A percentile compares a stretch with the other conserved stretches of the same genome.
These are phyloP conservation scores for Cytospora schulzeri DNA, from an alignment of 2,329 filamentous ascomycete species.

Conservation along the genomic window DNA sequence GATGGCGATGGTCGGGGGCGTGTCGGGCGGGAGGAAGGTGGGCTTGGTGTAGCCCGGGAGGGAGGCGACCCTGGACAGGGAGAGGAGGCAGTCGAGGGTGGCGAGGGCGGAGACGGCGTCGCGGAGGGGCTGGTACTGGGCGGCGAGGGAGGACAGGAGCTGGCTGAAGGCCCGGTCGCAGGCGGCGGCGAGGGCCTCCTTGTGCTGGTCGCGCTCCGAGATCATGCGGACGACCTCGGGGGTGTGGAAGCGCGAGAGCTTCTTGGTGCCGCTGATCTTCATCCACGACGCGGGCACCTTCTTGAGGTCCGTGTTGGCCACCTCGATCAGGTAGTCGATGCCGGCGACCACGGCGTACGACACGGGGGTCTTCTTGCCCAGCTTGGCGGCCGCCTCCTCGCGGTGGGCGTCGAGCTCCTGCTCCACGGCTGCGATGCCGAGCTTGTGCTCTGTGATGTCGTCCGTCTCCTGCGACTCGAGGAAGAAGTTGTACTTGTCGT, in stretches of 20 bases:
- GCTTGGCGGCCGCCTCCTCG: constrained; percentile 66
- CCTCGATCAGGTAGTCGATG: constrained; percentile 93
- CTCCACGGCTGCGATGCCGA: constrained; percentile 90
- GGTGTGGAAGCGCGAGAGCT: constrained; percentile 88
- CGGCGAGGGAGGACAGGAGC: constrained; percentile 72
- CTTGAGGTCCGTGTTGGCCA: constrained; percentile 79
- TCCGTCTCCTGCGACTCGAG: constrained; percentile 85
- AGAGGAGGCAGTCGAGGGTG: constrained; percentile 86
- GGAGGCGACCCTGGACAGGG: constrained; percentile 78
- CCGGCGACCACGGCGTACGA: constrained; percentile 83
- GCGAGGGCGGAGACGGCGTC: constrained; percentile 86
- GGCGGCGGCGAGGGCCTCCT: constrained; percentile 87
- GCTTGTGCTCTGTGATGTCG: constrained; percentile 82
- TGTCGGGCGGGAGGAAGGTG: constrained; percentile 60
- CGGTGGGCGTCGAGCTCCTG: constrained; percentile 83
- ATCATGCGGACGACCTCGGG: constrained; percentile 84
- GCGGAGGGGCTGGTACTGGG: constrained; percentile 86
- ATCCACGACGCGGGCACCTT: constrained; percentile 91
- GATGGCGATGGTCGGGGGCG: constrained; percentile 70
- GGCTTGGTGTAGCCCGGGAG: constrained; percentile 89
- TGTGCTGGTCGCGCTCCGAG: constrained; percentile 89
- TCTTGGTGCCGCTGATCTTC: constrained; percentile 94
- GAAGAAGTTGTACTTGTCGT: constrained; percentile 96
- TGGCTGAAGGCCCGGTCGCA: constrained; percentile 81
- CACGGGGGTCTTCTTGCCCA: constrained; percentile 70